Conservation (phyloP, 768 basidiomycete species). For the Amyloporia xantha region DNA sequence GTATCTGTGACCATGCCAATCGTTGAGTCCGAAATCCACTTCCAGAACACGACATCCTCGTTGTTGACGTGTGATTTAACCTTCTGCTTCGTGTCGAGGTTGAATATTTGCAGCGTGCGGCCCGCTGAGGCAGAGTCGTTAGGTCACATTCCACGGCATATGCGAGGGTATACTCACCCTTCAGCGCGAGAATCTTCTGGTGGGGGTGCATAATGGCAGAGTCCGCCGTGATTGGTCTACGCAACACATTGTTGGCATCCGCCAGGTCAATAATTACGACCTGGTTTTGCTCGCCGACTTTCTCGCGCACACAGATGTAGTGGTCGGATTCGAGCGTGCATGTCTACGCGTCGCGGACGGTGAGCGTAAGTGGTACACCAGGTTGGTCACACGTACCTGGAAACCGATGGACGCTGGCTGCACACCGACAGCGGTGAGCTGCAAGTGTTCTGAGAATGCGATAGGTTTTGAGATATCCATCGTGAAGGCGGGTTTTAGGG, state of each 20-base stretch:
- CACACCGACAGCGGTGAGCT: slow-evolving; percentile 92
- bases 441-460: slow-evolving; percentile 83
- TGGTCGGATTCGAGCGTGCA: slow-evolving; percentile 96
- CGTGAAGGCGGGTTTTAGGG: slow-evolving; percentile 14
- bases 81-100: slow-evolving; percentile 96
- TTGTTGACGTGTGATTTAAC: slow-evolving; percentile 92
- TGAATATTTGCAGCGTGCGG: slow-evolving; percentile 95
- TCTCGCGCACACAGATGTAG: slow-evolving; percentile 97
- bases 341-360: slow-evolving; percentile 40
- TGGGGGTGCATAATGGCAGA: slow-evolving; percentile 97
- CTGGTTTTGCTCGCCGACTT: slow-evolving; percentile 90
- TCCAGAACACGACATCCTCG: slow-evolving; percentile 98
- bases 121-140: slow-evolving; percentile 47
- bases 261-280: slow-evolving; percentile 98
- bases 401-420: slow-evolving; percentile 97
- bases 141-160: neutral
- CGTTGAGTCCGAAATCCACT: slow-evolving; percentile 89
- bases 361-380: neutral
- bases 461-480: slow-evolving; percentile 61
- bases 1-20: slow-evolving; percentile 95
- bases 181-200: slow-evolving; percentile 94
- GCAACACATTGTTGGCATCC: slow-evolving; percentile 95
- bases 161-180: slow-evolving; percentile 45
- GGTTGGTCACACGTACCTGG: slow-evolving; percentile 58
- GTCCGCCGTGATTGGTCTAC: slow-evolving; percentile 95